A percentile compares a stretch with the other conserved stretches of the same genome.
phyloP scores from a whole-genome alignment of 2,329 filamentous ascomycete species.

The Knufia fluminis region DNA sequence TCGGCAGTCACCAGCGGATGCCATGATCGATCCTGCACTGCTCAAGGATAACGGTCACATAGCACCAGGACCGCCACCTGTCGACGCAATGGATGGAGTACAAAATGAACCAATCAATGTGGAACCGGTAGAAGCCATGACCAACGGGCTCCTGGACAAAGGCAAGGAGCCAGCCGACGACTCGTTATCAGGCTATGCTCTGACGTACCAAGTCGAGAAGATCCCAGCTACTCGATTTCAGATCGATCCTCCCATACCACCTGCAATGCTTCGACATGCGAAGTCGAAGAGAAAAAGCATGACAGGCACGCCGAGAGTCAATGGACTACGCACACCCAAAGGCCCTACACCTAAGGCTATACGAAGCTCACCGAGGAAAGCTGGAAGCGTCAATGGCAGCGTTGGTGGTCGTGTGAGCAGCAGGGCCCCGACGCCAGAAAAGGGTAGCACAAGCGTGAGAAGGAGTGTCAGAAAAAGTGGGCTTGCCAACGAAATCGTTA shows the following conservation, averaged over 20 bases:
- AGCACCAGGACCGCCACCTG: constrained; percentile 20
- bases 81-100: constrained; percentile 25
- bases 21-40: constrained; percentile 10
- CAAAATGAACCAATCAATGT: constrained; percentile 19
- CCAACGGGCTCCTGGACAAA: constrained; percentile 1
- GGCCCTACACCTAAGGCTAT: constrained; percentile 13
- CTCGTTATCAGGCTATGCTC: constrained; percentile 18
- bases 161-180: constrained; percentile 4
- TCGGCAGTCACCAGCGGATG: background rate
- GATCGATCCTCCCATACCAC: constrained; percentile 23
- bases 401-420: constrained; percentile 8
- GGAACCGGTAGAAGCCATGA: background rate
- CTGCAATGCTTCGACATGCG: constrained; percentile 20
- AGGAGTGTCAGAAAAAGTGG: constrained; percentile 19
- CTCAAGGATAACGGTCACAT: constrained; percentile 15
- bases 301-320: constrained; percentile 10
- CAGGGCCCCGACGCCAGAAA: constrained; percentile 9
- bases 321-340: constrained; percentile 4
- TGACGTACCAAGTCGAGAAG: constrained; percentile 17
- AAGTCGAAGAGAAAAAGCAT: constrained; percentile 18
- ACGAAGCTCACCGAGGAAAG: constrained; percentile 19
- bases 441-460: constrained; percentile 14
- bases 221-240: constrained; percentile 22
- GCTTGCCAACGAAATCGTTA: constrained; percentile 12
- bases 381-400: constrained; percentile 14